These are phyloP conservation scores for Agroathelia rolfsii DNA, from an alignment of 1,284 basidiomycete genomes.

Conservation along the genomic window DNA sequence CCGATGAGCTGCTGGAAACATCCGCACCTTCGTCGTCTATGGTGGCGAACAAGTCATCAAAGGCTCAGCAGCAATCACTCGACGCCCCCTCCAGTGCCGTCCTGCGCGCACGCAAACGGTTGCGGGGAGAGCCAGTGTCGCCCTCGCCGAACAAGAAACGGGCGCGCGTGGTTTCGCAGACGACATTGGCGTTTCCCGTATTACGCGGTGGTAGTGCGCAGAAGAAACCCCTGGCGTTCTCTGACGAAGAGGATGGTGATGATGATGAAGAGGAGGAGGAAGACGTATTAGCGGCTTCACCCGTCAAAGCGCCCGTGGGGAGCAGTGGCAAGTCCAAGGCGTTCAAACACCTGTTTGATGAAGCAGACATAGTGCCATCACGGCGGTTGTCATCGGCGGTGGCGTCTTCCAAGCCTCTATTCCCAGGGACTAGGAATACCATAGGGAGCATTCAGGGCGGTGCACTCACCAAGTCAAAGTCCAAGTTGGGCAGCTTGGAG, in stretches of 20 bases:
- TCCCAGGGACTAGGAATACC: too few relatives aligned
- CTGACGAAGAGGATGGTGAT: conserved; percentile 27
- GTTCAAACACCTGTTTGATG: conserved; percentile 62
- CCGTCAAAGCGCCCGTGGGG: conserved; percentile 47
- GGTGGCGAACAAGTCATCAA: conserved; percentile 7
- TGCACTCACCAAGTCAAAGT: too few relatives aligned
- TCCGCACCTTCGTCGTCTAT: conserved; percentile 11
- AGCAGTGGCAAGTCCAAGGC: too few relatives aligned
- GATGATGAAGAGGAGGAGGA: conserved; percentile 25
- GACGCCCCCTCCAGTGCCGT: conserved; percentile 33
- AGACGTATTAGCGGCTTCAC: conserved; percentile 32
- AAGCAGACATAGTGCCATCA: too few relatives aligned
- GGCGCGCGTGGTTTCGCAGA: conserved; percentile 30
- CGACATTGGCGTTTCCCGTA: conserved; percentile 23
- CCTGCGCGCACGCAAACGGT: conserved; percentile 62
- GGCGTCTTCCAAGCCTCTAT: too few relatives aligned
- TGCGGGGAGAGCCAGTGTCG: conserved; percentile 71
- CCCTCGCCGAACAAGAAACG: conserved; percentile 73
- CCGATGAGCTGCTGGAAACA: conserved; percentile 12
- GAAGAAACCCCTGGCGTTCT: conserved; percentile 16
- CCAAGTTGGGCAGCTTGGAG: too few relatives aligned
- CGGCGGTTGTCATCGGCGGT: too few relatives aligned
- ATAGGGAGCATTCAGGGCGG: too few relatives aligned
- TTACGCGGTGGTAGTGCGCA: conserved; percentile 19
- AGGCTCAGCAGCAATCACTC: conserved; percentile 12